Conservation (phyloP, 1,284 basidiomycete genomes). For the Rhodotorula sp. region DNA sequence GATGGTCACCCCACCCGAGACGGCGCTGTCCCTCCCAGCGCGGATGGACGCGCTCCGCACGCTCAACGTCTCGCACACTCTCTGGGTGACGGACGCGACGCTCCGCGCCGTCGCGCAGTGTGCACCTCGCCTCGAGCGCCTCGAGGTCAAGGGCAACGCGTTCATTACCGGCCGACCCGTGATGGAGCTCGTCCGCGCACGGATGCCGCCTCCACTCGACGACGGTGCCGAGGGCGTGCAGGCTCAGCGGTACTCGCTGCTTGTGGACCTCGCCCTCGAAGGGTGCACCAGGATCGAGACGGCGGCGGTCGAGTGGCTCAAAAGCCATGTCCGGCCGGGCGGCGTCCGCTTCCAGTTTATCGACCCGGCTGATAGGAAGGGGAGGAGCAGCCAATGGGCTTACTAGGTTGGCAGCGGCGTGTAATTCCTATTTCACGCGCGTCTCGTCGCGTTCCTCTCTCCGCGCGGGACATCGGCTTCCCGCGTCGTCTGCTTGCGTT, state of each 20-base stretch:
- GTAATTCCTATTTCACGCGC: not conserved
- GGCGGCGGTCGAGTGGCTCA: slow-evolving; percentile 37
- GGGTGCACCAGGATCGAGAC: slow-evolving; percentile 36
- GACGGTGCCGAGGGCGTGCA: not conserved
- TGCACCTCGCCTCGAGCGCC: slow-evolving; percentile 16
- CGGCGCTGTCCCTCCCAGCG: slow-evolving; percentile 10
- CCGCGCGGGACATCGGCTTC: too few species aligned
- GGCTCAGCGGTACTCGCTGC: slow-evolving; percentile 3
- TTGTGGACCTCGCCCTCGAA: slow-evolving; percentile 21
- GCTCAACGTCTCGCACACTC: slow-evolving; percentile 28
- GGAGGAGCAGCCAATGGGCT: not conserved
- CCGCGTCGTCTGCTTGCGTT: too few species aligned
- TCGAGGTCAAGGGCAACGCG: slow-evolving; percentile 19
- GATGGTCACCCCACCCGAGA: slow-evolving; percentile 3
- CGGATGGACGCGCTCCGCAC: slow-evolving; percentile 3
- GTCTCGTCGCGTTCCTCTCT: not conserved
- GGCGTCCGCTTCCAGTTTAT: slow-evolving; percentile 28
- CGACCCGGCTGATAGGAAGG: slow-evolving; percentile 17
- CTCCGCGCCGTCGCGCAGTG: not conserved
- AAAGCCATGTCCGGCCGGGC: slow-evolving; percentile 23
- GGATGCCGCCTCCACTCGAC: not conserved
- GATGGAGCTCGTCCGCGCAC: slow-evolving; percentile 30
- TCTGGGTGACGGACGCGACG: slow-evolving; percentile 32
- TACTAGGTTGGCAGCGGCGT: not conserved
- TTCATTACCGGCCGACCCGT: slow-evolving; percentile 31